Base-by-base conservation (phyloP, 192 early-diverging fungal species). In the Radiomyces spectabilis region DNA sequence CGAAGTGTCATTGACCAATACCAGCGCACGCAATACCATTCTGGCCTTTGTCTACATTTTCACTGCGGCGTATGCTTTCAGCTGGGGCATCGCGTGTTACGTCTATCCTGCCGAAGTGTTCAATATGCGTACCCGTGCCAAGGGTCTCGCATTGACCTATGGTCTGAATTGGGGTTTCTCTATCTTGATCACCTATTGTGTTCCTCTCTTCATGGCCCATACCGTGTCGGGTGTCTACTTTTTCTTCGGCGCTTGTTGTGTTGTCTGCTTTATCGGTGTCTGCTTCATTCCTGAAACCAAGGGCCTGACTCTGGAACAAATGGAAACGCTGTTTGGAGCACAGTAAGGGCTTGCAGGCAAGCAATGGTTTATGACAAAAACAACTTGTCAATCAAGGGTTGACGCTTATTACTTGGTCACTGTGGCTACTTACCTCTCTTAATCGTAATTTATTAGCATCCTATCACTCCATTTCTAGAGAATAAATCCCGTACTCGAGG, bases 251-350 rank as follows among this genome's bases (percentile, higher is more conserved):
- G 61, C 42, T 0, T 68, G 71, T 25, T 72, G 62, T 41, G 30
- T 59, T 15, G 51, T 65, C n/a, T 60, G 68, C 29, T 35, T 41
- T 12, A 52, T 69, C 25, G 78, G 81, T 47, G 69, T 82, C 47
- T 85, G 76, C 65, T 69, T 87, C 59, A 79, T 86, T 51, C 85
- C 86, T 12, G 90, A 93, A 72, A 93, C 90, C 57, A 90, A 85
- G 67, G 81, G 85, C 37, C 66, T 77, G 27, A 77, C 85, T 26
- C 77, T 95, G 41, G 93, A 95, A 61, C 83, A 92, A 48, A 89
- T 95, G 79, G 92, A 94, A 53, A 65, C 82, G 16, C 61, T 95
- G 30, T 95, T 88, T 50, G 53, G 48, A 31, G 37, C 24, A 34
- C 26, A 58, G 35, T 26, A 35, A 33, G 40, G 16, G 0, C 42